Conservation (phyloP, 164 flowering plant genomes). For the Paratinospora sagittata region DNA sequence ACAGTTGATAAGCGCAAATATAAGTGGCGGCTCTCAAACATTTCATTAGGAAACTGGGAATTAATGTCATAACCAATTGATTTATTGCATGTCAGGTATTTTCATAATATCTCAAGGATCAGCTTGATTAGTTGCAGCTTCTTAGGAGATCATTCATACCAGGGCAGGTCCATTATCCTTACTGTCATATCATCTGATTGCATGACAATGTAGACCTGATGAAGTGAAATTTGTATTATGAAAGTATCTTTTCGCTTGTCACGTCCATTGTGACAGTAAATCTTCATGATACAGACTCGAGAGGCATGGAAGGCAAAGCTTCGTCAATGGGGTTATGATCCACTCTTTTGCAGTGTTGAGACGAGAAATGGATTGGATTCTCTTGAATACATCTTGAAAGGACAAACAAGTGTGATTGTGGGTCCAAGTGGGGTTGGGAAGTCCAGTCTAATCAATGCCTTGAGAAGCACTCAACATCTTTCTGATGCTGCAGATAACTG, state of each 20-base stretch:
- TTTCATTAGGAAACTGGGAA: too few relatives aligned
- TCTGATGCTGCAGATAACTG: constrained; percentile 32
- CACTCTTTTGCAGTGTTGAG: constrained; percentile 85
- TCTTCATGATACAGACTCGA: constrained; percentile 38
- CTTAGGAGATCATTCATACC: too few relatives aligned
- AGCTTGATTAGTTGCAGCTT: too few relatives aligned
- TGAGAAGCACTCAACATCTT: constrained; percentile 45
- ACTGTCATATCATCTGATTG: neutral
- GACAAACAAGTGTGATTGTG: constrained; percentile 77
- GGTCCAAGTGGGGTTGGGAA: constrained; percentile 99
- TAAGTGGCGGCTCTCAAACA: too few relatives aligned
- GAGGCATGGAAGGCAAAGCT: constrained; percentile 63
- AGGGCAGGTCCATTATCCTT: too few relatives aligned
- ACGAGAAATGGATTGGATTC: constrained; percentile 53
- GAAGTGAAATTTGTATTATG: neutral
- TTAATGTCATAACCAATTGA: too few relatives aligned
- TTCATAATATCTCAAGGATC: too few relatives aligned
- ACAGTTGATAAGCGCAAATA: too few relatives aligned
- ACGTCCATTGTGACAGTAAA: neutral
- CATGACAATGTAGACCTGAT: neutral
- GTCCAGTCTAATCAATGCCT: constrained; percentile 88
- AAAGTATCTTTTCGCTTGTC: neutral
- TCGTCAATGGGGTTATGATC: constrained; percentile 77
- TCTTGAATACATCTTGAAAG: constrained; percentile 51
- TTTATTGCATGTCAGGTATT: too few relatives aligned